Conservation (phyloP, 352 stramenopile genomes). For the Phytophthora ramorum region DNA sequence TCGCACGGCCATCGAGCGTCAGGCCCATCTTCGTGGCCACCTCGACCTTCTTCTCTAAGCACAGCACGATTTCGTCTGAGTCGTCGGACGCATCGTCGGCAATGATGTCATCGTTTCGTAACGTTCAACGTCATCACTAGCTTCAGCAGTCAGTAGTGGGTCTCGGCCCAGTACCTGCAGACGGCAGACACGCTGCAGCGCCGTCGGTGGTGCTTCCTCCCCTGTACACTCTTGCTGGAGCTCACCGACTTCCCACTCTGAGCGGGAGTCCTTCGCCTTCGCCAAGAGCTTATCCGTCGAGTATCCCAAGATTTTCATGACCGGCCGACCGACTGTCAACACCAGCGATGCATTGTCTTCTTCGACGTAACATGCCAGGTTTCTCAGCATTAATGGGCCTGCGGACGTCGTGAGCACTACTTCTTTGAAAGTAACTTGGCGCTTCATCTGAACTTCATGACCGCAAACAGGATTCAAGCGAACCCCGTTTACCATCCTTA, state of each 20-base stretch:
- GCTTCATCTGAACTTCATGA: no score
- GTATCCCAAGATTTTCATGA: constrained; percentile 11
- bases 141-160: not conserved
- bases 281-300: constrained; percentile 9
- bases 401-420: constrained; percentile 1
- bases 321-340: constrained; percentile 1
- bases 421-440: no score
- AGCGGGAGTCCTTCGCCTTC: not conserved
- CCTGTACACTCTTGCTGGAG: no score
- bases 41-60: constrained; percentile 8
- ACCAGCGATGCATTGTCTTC: not conserved
- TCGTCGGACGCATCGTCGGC: no score
- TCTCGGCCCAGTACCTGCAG: not conserved
- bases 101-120: no score
- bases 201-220: not conserved
- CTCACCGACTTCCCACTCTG: constrained; percentile 13
- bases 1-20: not conserved
- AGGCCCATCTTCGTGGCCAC: not conserved
- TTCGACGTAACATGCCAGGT: not conserved
- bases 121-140: no score
- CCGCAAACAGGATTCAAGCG: no score
- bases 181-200: constrained; percentile 2
- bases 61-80: no score
- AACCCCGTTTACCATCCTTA: no score
- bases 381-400: not conserved